Evolutionary conservation across 148 eudicot species (phyloP).

Genomic region (Spergularia marina): DNA sequence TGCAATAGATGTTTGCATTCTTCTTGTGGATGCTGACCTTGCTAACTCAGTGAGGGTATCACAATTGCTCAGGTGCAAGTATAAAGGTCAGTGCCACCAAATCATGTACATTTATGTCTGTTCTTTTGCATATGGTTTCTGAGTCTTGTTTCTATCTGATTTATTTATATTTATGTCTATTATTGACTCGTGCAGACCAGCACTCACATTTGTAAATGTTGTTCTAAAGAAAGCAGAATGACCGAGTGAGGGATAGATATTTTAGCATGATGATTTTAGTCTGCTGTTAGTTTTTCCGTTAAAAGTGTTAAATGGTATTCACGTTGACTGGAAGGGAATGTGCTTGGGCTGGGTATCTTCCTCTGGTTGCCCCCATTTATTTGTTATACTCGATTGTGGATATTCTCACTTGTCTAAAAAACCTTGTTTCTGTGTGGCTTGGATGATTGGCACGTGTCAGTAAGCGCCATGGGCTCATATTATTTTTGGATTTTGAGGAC

Average conservation of each 20-base stretch:
- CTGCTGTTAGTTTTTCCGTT: not conserved
- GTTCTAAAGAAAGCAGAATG: not conserved
- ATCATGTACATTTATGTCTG: not conserved
- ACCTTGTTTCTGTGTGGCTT: not conserved
- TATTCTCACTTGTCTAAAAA: not conserved
- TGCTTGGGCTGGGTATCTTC: not conserved
- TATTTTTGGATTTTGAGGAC: too few relatives aligned
- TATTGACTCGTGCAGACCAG: not conserved
- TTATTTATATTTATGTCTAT: not conserved
- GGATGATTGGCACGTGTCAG: not conserved
- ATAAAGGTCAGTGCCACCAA: conserved; percentile 20
- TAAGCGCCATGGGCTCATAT: not conserved
- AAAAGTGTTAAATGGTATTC: not conserved
- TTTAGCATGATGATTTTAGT: not conserved
- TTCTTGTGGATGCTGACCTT: conserved; percentile 20
- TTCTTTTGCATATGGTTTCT: conserved; percentile 1
- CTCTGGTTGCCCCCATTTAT: not conserved
- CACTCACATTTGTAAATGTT: not conserved
- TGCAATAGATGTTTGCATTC: not conserved
- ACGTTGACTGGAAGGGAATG: not conserved
- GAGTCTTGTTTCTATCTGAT: not conserved
- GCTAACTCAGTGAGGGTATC: not conserved
- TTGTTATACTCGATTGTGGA: not conserved
- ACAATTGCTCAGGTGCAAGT: conserved; percentile 8
- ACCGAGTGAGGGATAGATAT: not conserved